Evolutionary conservation across 108 stramenopile species (phyloP).

Genomic region (Parietichytrium sp.): DNA sequence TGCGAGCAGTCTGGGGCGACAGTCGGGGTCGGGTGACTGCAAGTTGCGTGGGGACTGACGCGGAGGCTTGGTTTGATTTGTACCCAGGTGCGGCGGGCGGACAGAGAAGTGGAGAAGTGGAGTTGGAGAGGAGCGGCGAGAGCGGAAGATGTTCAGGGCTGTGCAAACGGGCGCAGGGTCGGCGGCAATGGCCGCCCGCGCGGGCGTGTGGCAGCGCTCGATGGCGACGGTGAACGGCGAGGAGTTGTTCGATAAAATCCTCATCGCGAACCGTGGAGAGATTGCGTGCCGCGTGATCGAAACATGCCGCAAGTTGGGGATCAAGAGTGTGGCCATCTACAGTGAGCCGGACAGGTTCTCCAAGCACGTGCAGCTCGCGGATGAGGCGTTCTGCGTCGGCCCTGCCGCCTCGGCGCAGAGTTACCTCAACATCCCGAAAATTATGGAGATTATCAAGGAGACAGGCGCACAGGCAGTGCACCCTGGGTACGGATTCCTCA

Average conservation of each 20-base stretch:
- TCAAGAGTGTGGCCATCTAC: constrained; percentile 68
- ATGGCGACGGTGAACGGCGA: constrained; percentile 41
- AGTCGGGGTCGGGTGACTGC: too few species aligned
- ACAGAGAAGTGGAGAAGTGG: too few species aligned
- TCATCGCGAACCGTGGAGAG: constrained; percentile 67
- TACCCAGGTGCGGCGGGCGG: too few species aligned
- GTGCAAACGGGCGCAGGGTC: too few species aligned
- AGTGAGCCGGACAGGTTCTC: constrained; percentile 56
- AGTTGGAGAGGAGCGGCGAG: too few species aligned
- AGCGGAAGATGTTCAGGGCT: too few species aligned
- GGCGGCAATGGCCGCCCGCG: too few species aligned
- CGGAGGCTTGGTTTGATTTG: too few species aligned
- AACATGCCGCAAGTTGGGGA: constrained; percentile 45
- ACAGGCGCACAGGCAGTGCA: constrained; percentile 59
- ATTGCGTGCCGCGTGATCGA: constrained; percentile 63
- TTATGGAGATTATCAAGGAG: constrained; percentile 50
- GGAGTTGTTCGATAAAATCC: constrained; percentile 52
- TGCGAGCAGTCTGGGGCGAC: too few species aligned
- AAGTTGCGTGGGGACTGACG: too few species aligned
- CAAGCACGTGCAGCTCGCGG: constrained; percentile 52
- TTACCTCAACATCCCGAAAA: constrained; percentile 56
- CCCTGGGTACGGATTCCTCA: constrained; percentile 76
- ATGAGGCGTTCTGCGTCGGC: constrained; percentile 59
- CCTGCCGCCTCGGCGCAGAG: constrained; percentile 52
- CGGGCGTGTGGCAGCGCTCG: constrained; percentile 22